phyloP scores from a whole-genome alignment of 1,284 basidiomycete genomes.

The Malassezia sympodialis region DNA sequence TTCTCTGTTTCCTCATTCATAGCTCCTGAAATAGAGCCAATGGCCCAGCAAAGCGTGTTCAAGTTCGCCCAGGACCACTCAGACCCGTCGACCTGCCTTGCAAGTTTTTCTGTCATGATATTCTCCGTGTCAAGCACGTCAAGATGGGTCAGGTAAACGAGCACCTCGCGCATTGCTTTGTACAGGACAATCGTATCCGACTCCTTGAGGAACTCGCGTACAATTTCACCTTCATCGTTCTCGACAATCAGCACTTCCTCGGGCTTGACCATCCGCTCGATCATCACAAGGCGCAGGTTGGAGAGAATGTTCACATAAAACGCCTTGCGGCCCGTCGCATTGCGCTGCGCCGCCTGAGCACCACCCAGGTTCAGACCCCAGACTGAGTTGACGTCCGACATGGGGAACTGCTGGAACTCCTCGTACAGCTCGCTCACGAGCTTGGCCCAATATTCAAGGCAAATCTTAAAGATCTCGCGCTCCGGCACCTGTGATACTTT shows the following conservation, averaged over 20 bases:
- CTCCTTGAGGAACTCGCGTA: slow-evolving; percentile 99
- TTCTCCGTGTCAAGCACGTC: slow-evolving; percentile 93
- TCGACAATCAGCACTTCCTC: slow-evolving; percentile 93
- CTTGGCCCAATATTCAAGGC: slow-evolving; percentile 96
- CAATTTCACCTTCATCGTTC: slow-evolving; percentile 98
- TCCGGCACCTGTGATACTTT: slow-evolving; percentile 98
- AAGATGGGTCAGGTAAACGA: slow-evolving; percentile 85
- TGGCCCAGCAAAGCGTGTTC: slow-evolving; percentile 99
- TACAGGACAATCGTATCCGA: slow-evolving; percentile 96
- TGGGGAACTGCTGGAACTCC: slow-evolving; percentile 83
- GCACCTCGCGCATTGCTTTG: slow-evolving; percentile 95
- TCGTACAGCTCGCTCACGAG: slow-evolving; percentile 94
- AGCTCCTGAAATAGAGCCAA: slow-evolving; percentile 95
- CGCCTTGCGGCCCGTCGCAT: slow-evolving; percentile 65
- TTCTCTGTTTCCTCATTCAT: slow-evolving; percentile 99
- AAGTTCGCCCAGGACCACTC: slow-evolving; percentile 99
- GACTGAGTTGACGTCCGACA: slow-evolving; percentile 81
- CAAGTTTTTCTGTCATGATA: slow-evolving; percentile 76
- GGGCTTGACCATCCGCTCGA: slow-evolving; percentile 99
- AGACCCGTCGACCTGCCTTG: slow-evolving; percentile 90
- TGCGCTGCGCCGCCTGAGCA: slow-evolving; percentile 17
- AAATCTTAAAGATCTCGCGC: slow-evolving; percentile 98
- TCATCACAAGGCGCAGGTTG: slow-evolving; percentile 88
- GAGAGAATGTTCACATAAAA: slow-evolving; percentile 80
- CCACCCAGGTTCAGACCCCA: slow-evolving; percentile 68